Conservation (phyloP, 148 eudicot genomes). For the Diospyros kaki region DNA sequence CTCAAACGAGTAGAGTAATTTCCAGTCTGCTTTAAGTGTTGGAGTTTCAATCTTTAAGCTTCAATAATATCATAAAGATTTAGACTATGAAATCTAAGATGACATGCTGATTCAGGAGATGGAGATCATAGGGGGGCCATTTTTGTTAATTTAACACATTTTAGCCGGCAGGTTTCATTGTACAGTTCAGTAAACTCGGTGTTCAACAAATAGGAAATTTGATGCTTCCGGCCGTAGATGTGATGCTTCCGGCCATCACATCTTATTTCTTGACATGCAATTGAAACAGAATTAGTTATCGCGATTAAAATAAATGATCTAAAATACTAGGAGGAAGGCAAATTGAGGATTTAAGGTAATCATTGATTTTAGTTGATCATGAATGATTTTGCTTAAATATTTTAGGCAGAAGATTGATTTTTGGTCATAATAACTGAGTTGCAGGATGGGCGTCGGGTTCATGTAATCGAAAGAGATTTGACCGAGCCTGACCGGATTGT, state of each 20-base stretch:
- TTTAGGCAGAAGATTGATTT: neutral
- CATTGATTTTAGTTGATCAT: too few species aligned
- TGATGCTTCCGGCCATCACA: neutral
- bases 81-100: neutral
- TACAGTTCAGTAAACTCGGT: neutral
- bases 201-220: neutral
- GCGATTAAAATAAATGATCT: too few species aligned
- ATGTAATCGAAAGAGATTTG: conserved; percentile 77
- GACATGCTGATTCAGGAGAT: neutral
- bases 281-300: too few species aligned
- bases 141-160: neutral
- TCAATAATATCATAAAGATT: neutral
- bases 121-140: neutral
- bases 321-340: too few species aligned
- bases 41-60: neutral
- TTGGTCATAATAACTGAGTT: neutral
- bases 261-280: neutral
- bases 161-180: neutral
- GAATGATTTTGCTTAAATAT: neutral
- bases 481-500: conserved; percentile 83
- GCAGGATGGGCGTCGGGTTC: conserved; percentile 80
- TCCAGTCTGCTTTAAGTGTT: neutral
- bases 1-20: neutral
- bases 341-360: too few species aligned
- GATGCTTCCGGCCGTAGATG: neutral